phyloP scores from a whole-genome alignment of 179 eudicot genomes.

The Vitellaria paradoxa region DNA sequence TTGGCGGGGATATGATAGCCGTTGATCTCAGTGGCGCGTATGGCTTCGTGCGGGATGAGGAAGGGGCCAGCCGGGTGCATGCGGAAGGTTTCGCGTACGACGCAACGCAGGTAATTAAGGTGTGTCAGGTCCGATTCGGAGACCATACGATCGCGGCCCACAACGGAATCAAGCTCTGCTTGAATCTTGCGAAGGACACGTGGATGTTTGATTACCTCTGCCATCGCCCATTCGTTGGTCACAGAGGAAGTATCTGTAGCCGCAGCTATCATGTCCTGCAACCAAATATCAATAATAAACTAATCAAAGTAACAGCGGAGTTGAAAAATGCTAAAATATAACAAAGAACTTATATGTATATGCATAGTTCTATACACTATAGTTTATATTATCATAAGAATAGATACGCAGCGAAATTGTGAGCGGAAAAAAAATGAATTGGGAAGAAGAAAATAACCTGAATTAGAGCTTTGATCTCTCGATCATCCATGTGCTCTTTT shows the following conservation, averaged over 20 bases:
- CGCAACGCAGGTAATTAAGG: slow-evolving; percentile 83
- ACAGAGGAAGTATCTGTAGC: slow-evolving; percentile 98
- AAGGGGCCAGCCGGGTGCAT: slow-evolving; percentile 98
- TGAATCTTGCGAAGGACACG: slow-evolving; percentile 67
- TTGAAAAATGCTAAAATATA: neutral
- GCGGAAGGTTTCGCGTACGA: slow-evolving; percentile 87
- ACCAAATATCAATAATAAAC: neutral
- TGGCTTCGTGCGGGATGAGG: slow-evolving; percentile 88
- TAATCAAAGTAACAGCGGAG: too few relatives aligned
- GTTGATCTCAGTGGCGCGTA: slow-evolving; percentile 62
- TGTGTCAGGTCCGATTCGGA: slow-evolving; percentile 64
- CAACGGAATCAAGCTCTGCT: slow-evolving; percentile 68
- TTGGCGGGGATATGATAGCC: slow-evolving; percentile 78
- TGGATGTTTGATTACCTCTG: slow-evolving; percentile 90
- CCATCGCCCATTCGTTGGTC: slow-evolving; percentile 99
- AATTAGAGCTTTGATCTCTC: slow-evolving; percentile 86
- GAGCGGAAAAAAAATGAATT: neutral
- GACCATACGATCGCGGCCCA: slow-evolving; percentile 73
- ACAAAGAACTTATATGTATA: neutral
- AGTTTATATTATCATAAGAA: too few relatives aligned
- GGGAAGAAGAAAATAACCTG: slow-evolving; percentile 45
- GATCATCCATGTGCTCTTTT: slow-evolving; percentile 73
- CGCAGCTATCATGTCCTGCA: slow-evolving; percentile 97
- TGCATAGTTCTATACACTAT: too few relatives aligned
- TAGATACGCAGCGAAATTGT: too few relatives aligned